A percentile compares a stretch with the other conserved stretches of the same genome.
Conservation (phyloP, 306 rosid genomes). For the Cicer judaicum region DNA sequence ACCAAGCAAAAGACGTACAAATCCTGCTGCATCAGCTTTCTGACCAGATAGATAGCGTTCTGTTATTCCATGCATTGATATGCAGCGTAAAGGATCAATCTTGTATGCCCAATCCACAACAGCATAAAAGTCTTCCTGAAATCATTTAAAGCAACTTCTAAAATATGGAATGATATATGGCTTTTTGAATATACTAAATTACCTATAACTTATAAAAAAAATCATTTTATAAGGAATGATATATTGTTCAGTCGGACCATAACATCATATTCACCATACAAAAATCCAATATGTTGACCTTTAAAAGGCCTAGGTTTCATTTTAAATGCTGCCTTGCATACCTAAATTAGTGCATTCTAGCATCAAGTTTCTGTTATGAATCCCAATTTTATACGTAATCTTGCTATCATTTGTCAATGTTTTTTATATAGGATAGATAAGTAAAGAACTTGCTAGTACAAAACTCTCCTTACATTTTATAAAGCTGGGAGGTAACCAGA, state of each 20-base stretch:
- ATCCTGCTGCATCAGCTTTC: slow-evolving; percentile 99
- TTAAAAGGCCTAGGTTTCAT: slow-evolving; percentile 15
- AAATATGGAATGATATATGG: not conserved
- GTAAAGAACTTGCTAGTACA: slow-evolving; percentile 1
- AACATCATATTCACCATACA: slow-evolving; percentile 13
- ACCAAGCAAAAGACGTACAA: slow-evolving; percentile 95
- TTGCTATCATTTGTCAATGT: not conserved
- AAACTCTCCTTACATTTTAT: slow-evolving; percentile 21
- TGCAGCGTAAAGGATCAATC: slow-evolving; percentile 98
- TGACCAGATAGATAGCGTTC: slow-evolving; percentile 98
- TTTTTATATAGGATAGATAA: slow-evolving; percentile 17
- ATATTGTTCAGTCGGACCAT: slow-evolving; percentile 6
- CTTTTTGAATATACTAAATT: slow-evolving; percentile 24
- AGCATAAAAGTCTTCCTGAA: slow-evolving; percentile 97
- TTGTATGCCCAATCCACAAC: slow-evolving; percentile 99
- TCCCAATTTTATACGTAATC: slow-evolving; percentile 9
- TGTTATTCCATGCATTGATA: slow-evolving; percentile 99
- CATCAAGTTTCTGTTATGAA: slow-evolving; percentile 27
- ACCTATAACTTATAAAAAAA: slow-evolving; percentile 19
- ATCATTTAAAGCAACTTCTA: slow-evolving; percentile 45
- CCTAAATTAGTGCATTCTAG: slow-evolving; percentile 26
- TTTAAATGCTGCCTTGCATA: slow-evolving; percentile 25
- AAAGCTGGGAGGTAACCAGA: slow-evolving; percentile 6
- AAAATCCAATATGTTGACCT: slow-evolving; percentile 16
- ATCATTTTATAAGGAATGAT: slow-evolving; percentile 22